Evolutionary conservation across 148 eudicot species (phyloP), one percentile per base, ranked within the genome.

Genomic region (Euryodendron excelsum): DNA sequence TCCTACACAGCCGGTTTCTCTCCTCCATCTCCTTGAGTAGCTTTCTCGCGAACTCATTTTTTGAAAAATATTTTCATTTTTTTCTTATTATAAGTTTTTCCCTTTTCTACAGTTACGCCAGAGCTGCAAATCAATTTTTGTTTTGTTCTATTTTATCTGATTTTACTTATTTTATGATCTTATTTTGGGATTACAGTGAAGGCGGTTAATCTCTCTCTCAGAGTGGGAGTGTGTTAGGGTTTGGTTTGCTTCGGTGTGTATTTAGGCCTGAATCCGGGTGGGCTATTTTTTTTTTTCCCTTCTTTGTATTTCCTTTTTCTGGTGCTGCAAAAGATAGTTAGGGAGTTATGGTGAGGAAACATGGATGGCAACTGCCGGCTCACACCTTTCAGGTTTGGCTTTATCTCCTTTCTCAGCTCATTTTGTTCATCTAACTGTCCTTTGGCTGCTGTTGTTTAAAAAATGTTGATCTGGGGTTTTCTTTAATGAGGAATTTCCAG

Each of bases 311-410:
- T 52, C 17, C 15, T 2, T 52, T 52, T 52, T 52, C 25, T 21
- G 23, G 60, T 20, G 23, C 27, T 56, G 27, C 60, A 21, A 56
- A 21, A 18, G 15, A 70, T 45, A 56, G 72, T 28, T 78, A 20
- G 77, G 73, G 64, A 87, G 85, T 81, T 64, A 95, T 95, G 99
- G 92, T 88, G 76, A 90, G 99, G 81, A 88, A 90, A 82, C 99
- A 95, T 86, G 99, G 99, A 75, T 95, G 97, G 97, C 93, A 95
- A 81, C 79, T 95, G 28, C 99, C 99, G 3, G 96, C 96, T 83
- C 99, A 95, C 77, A 93, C 99, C 50, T 91, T 93, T 71, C 99
- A 95, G 98, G 99, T 95, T 78, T 56, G 50, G 47, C 18, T 76
- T 20, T 64, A 11, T 44, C 53, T 63, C 30, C 59, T 5, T 2